Base-by-base conservation (phyloP, 2,329 filamentous ascomycete species). In the Xylaria sp. region DNA sequence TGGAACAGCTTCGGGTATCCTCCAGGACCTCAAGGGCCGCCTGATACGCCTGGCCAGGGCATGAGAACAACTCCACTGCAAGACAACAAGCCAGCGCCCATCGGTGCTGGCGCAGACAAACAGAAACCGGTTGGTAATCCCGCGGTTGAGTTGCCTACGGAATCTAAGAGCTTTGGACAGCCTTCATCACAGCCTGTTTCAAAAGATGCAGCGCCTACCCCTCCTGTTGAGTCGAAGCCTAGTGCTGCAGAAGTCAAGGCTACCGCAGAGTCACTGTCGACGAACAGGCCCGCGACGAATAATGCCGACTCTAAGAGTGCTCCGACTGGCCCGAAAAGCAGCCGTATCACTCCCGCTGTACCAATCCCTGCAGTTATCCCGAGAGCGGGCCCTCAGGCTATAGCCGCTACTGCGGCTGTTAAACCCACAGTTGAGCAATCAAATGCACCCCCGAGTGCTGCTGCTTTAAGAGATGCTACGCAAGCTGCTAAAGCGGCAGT, bases 401-500 rank as follows among this genome's bases (percentile, higher is more conserved):
- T 74, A 31, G 76, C 73, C n/a, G 75, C 74, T 23, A 68, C 77
- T 60, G 75, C 71, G 56, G 69, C 74, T 41, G 74, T 79, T 1
- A 85, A 82, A 70, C 79, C 82, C 25, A 74, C 79, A 4, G 75
- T 80, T 54, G 78, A 85, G 25, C 76, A 79, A 61, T 75, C 78
- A 9, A 80, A 79, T 43, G 76, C 80, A 9, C 75, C 78, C 15
- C 72, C 78, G 2, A 79, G 78, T 76, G 82, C 82, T 12, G 78
- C 82, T 9, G 78, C 82, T 55, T 82, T 91, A 10, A 86, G 88
- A 71, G 90, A 92, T 80, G 91, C 92, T 1, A 94, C 92, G 0
- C 89, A 91, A 77, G 89, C 91, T 48, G 92, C 92, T 1, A 91
- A 90, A 74, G 92, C 91, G 36, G 92, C 92, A 9, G 92, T 94